These are phyloP conservation scores for Cytospora piceae DNA, from an alignment of 2,329 filamentous ascomycete genomes.

Conservation along the genomic window DNA sequence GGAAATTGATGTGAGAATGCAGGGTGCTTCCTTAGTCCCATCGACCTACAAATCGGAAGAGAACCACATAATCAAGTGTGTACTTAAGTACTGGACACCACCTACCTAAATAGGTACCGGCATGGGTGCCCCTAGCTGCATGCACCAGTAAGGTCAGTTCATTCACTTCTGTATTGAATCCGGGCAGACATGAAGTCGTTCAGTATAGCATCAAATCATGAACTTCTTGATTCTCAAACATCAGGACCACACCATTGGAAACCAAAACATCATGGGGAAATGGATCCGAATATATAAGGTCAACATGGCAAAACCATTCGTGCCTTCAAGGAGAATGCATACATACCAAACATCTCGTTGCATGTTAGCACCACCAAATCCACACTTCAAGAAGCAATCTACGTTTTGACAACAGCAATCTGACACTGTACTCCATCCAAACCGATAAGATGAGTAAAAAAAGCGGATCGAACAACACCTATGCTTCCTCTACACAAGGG, in stretches of 20 bases:
- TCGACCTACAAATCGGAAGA: too few relatives aligned
- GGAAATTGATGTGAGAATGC: too few relatives aligned
- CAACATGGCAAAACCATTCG: neutral
- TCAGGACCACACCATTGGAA: neutral
- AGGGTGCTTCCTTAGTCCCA: too few relatives aligned
- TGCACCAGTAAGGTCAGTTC: neutral
- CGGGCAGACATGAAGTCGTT: neutral
- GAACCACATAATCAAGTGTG: too few relatives aligned
- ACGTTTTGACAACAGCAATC: too few relatives aligned
- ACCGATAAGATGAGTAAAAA: neutral
- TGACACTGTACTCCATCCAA: neutral
- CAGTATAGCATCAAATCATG: constrained; percentile 6
- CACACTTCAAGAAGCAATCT: neutral
- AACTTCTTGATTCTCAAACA: neutral
- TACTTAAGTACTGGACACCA: too few relatives aligned
- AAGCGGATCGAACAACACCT: neutral
- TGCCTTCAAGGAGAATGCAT: neutral
- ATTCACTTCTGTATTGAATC: constrained; percentile 11
- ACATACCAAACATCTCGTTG: neutral
- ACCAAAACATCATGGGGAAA: neutral
- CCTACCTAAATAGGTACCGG: too few relatives aligned
- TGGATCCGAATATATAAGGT: neutral
- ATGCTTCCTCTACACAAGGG: neutral
- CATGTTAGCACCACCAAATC: neutral
- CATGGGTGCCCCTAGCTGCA: too few relatives aligned